Evolutionary conservation across 1,139 yeast species (phyloP).

Genomic region (Candida sojae): DNA sequence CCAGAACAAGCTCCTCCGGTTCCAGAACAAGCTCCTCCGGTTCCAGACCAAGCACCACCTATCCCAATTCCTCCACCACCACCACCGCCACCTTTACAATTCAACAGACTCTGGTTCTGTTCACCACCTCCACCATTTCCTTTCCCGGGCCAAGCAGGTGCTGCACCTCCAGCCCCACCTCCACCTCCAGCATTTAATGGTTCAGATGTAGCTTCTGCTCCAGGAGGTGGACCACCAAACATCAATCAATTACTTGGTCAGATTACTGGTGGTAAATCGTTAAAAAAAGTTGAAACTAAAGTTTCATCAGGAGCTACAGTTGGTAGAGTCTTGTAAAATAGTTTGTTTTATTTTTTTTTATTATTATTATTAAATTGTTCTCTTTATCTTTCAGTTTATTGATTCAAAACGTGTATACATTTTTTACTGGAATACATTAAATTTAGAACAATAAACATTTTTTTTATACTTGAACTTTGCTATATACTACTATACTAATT

Average conservation of each 20-base stretch:
- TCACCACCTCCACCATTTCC: slow-evolving; percentile 16
- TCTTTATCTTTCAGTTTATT: not conserved
- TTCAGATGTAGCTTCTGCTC: slow-evolving; percentile 21
- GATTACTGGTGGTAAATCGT: slow-evolving; percentile 52
- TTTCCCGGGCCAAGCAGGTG: slow-evolving; percentile 15
- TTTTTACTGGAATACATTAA: not conserved
- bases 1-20: not conserved
- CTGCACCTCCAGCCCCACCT: slow-evolving; percentile 17
- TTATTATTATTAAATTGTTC: too few relatives aligned
- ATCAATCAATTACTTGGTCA: slow-evolving; percentile 55
- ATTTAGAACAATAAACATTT: not conserved
- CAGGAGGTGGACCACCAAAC: slow-evolving; percentile 32
- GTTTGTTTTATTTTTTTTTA: not conserved
- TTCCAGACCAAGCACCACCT: slow-evolving; percentile 5
- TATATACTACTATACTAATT: slow-evolving; percentile 5
- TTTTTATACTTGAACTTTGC: not conserved
- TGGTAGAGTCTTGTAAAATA: slow-evolving; percentile 41
- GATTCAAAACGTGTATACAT: not conserved
- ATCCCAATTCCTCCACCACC: slow-evolving; percentile 13
- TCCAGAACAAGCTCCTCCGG: slow-evolving; percentile 4
- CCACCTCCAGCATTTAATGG: slow-evolving; percentile 20
- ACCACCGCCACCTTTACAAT: slow-evolving; percentile 16
- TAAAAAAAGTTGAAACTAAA: slow-evolving; percentile 53
- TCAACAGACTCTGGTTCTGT: slow-evolving; percentile 14
- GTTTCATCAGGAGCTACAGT: slow-evolving; percentile 46